Base-by-base conservation (phyloP, 805 yeast species). In the Brettanomyces anomalus region DNA sequence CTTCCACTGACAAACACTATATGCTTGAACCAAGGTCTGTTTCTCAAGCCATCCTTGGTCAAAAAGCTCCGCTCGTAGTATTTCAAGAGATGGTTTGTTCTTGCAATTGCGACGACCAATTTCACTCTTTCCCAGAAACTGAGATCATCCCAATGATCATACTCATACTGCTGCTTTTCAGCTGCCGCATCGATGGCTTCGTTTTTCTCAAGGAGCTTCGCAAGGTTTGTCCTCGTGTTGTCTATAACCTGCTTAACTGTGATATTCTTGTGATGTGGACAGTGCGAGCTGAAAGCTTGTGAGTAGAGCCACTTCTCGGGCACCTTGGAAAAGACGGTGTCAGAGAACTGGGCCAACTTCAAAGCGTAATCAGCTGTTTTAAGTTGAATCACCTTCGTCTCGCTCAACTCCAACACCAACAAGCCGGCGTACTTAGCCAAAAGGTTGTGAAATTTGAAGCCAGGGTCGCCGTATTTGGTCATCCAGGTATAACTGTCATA, bases 401-500 rank as follows among this genome's bases (percentile, higher is more conserved):
- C 84, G 18, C 73, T 50, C 14, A 83, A 48, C 31, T 71, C 63
- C 16, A 79, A 49, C 3, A 74, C 62, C 4, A 74, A 39, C 19
- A 75, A 54, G 2, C 85, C 83, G 46, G 77, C 55, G 41, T 66
- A 67, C 54, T 77, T 72, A 14, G 81, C 70, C 54, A 74, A 57
- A 4, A 78, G 58, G 41, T 76, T 75, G 58, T 83, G 89, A 48
- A 60, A 69, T 34, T 66, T 65, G 62, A 78, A 81, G 0, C 72
- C 78, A 13, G 82, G 80, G 54, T 82, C 89, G 24, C 76, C 83
- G 55, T 58, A 71, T 4, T 61, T 66, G 32, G 68, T 67, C 81
- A 82, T 79, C 90, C 90, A 83, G 49, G 76, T 66, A 57, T 64
- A 77, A 1, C 85, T 79, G 58, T 81, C 88, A 54, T 79, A 83